Percentiles rank a stretch among this genome's conserved stretches.
phyloP scores from a whole-genome alignment of 2,329 filamentous ascomycete species.

The Metarhizium brunneum region DNA sequence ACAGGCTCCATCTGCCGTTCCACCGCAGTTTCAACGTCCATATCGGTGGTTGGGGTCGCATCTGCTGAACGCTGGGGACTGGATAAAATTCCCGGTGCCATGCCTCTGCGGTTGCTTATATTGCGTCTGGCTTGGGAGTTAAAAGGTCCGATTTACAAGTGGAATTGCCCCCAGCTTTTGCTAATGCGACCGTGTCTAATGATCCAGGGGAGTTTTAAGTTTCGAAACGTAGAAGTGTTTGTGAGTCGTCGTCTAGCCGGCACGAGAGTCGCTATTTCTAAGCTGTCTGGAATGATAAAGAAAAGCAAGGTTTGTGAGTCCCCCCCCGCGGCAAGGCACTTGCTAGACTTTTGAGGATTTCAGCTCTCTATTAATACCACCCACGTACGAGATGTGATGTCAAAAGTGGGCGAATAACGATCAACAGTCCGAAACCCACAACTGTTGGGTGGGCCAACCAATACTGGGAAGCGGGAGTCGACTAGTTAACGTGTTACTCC shows the following conservation, averaged over 20 bases:
- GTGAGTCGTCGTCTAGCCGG: neutral
- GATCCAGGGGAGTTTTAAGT: no score
- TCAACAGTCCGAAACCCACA: neutral
- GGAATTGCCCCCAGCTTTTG: neutral
- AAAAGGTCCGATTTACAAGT: neutral
- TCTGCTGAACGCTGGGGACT: conserved; percentile 1
- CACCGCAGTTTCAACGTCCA: conserved; percentile 7
- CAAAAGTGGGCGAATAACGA: neutral
- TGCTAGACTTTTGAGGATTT: neutral
- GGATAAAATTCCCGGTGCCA: conserved; percentile 7
- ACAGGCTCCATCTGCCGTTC: conserved; percentile 12
- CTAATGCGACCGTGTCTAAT: neutral
- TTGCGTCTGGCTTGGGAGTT: neutral
- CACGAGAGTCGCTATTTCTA: neutral
- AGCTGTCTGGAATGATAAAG: neutral
- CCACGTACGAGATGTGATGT: neutral
- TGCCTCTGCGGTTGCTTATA: neutral
- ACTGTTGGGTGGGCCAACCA: conserved; percentile 2
- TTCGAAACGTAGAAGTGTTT: no score
- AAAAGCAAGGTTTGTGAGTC: neutral
- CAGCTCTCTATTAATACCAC: neutral
- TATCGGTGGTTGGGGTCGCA: neutral
- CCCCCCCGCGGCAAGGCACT: neutral
- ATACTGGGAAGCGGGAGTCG: neutral
- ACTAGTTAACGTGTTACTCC: neutral